Base-by-base conservation (phyloP, 1,139 yeast species). In the Yamadazyma friedrichii region DNA sequence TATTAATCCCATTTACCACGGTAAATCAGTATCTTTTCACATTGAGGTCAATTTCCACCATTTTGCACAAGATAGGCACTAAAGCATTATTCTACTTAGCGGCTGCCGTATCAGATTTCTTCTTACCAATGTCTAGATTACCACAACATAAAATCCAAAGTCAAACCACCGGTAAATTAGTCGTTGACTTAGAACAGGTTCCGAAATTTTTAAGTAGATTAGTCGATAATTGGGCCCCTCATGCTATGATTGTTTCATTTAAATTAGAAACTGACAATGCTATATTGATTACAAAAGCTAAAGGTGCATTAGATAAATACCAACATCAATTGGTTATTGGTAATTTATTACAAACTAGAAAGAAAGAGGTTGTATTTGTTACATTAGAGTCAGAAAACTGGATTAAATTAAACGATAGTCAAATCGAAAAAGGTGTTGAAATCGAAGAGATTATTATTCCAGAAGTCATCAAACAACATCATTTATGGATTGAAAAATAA, bases 61-160 rank as follows among this genome's bases (percentile, higher is more conserved):
- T 74, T 39, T 61, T 93, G 52, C 74, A 80, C 35, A 61, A 65
- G 2, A 65, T 80, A 37, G 80, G 78, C 3, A 59, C 74, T 2
- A 66, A 67, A 43, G 88, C 88, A 0, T 60, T 93, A 36, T 87
- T 93, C 56, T 94, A 85, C 62, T 71, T 93, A 46, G 98, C 98
- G 0, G 98, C 98, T 3, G 98, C 98, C 0, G 99, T 93, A 0
- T 87, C 96, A 5, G 99, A 93, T 61, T 93, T 94, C 62, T 93
- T 89, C 65, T 73, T 93, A 34, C 99, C 98, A 2, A 80, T 78
- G 43, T 82, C 91, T 2, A 74, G 87, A 50, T 73, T 88, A 56
- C 95, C 98, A 1, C 88, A 88, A 54, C 99, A 93, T 63, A 93
- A 93, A 63, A 93, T 93, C 48, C 98, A 94, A 62, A 84, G 95